These are phyloP conservation scores for Chalciporus sphaerocephalus DNA, from an alignment of 768 basidiomycete species.

Conservation along the genomic window DNA sequence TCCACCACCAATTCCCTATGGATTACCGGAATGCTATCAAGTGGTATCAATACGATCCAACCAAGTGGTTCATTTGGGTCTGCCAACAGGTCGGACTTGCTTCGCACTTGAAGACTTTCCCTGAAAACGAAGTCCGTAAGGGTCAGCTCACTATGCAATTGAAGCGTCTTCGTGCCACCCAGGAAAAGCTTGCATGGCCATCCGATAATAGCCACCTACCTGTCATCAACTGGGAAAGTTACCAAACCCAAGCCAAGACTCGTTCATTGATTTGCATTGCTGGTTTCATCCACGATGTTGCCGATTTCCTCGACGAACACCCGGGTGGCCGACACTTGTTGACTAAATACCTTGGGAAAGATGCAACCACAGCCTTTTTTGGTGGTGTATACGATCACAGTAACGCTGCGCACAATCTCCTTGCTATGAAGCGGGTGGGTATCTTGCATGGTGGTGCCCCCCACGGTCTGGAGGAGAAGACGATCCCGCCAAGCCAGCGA, in stretches of 20 bases:
- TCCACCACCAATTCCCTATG: conserved; percentile 96
- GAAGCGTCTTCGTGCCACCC: conserved; percentile 75
- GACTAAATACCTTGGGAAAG: conserved; percentile 81
- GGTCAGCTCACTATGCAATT: conserved; percentile 93
- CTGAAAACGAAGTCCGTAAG: conserved; percentile 73
- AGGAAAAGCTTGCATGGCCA: conserved; percentile 79
- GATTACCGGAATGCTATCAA: conserved; percentile 95
- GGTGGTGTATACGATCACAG: conserved; percentile 89
- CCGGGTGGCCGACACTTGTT: conserved; percentile 86
- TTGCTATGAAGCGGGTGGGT: conserved; percentile 54
- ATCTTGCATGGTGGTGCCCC: conserved; percentile 49
- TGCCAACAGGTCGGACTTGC: conserved; percentile 48
- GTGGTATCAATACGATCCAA: conserved; percentile 88
- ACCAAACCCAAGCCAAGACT: conserved; percentile 73
- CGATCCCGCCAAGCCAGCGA: conserved; percentile 68
- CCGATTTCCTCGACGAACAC: conserved; percentile 82
- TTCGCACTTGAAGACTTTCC: conserved; percentile 59
- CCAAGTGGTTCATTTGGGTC: conserved; percentile 80
- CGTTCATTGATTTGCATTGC: conserved; percentile 83
- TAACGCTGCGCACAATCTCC: conserved; percentile 75
- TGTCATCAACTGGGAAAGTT: conserved; percentile 83
- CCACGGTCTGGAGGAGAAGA: conserved; percentile 55
- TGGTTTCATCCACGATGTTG: conserved; percentile 90
- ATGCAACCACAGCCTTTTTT: conserved; percentile 92
- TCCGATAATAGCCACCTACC: conserved; percentile 69